Evolutionary conservation across 2,329 filamentous ascomycete genomes (phyloP).

Genomic region (Sporothrix brunneoviolacea): DNA sequence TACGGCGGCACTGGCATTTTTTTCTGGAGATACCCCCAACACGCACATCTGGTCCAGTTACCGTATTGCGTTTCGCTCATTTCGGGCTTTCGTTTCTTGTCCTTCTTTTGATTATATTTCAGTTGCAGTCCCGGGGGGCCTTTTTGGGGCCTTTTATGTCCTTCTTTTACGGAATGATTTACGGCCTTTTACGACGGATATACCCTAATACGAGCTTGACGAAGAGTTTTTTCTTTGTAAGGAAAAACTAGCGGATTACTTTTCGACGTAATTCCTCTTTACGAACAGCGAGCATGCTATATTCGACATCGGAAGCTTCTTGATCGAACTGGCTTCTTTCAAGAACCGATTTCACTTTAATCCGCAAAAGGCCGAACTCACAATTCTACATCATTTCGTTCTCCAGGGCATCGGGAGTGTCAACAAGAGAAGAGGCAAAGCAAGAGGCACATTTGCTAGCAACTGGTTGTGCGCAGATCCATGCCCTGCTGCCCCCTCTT

Average conservation of each 20-base stretch:
- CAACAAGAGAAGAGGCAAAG: neutral
- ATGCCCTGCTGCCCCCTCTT: neutral
- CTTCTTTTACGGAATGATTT: constrained; percentile 14
- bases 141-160: constrained; percentile 12
- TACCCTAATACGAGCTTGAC: constrained; percentile 10
- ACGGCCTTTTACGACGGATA: constrained; percentile 17
- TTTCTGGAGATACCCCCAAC: constrained; percentile 19
- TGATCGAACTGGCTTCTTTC: constrained; percentile 3
- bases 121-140: constrained; percentile 15
- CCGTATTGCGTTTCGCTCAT: constrained; percentile 10
- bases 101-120: constrained; percentile 22
- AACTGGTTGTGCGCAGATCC: constrained; percentile 4
- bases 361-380: neutral
- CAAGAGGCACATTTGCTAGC: neutral
- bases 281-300: constrained; percentile 5
- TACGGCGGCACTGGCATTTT: constrained; percentile 16
- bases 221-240: constrained; percentile 15
- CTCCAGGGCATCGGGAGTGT: neutral
- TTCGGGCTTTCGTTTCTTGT: constrained; percentile 10
- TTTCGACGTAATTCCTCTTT: neutral
- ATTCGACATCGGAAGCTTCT: constrained; percentile 5
- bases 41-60: constrained; percentile 7
- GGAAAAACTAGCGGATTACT: neutral
- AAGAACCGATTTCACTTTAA: neutral
- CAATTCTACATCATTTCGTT: neutral